These are phyloP conservation scores for Xylaria multiplex DNA, from an alignment of 2,329 filamentous ascomycete species.

Conservation along the genomic window DNA sequence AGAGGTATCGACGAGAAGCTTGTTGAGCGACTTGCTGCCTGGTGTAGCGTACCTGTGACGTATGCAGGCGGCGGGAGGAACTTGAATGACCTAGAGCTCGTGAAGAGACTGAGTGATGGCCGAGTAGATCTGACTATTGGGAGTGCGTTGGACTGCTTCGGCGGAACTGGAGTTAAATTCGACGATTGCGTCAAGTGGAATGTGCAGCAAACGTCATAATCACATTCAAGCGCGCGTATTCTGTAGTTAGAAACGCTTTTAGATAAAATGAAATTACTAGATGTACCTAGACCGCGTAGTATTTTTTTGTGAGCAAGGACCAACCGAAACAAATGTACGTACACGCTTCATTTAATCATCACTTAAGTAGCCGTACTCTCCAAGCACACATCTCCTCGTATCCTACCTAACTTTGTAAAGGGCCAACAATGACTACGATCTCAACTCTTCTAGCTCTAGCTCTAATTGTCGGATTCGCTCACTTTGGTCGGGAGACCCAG, in stretches of 20 bases:
- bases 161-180: constrained; percentile 85
- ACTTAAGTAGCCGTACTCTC: constrained; percentile 38
- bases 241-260: constrained; percentile 11
- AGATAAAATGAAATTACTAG: constrained; percentile 21
- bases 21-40: constrained; percentile 78
- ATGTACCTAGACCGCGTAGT: constrained; percentile 35
- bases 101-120: constrained; percentile 80
- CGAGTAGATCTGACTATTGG: constrained; percentile 95
- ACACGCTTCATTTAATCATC: constrained; percentile 45
- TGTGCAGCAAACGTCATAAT: constrained; percentile 52
- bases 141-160: constrained; percentile 95
- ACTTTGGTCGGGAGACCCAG: constrained; percentile 69
- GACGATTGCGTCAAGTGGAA: constrained; percentile 94
- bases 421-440: constrained; percentile 56
- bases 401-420: constrained; percentile 36
- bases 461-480: constrained; percentile 75
- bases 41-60: constrained; percentile 93
- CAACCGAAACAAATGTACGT: constrained; percentile 41
- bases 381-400: constrained; percentile 27
- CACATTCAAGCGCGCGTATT: constrained; percentile 14
- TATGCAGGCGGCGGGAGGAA: constrained; percentile 94
- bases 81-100: constrained; percentile 82
- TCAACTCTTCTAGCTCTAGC: constrained; percentile 71
- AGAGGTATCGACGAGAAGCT: constrained; percentile 88
- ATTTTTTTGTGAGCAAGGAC: constrained; percentile 37